Evolutionary conservation across 768 basidiomycete genomes (phyloP).

Genomic region (Lentinula boryana): DNA sequence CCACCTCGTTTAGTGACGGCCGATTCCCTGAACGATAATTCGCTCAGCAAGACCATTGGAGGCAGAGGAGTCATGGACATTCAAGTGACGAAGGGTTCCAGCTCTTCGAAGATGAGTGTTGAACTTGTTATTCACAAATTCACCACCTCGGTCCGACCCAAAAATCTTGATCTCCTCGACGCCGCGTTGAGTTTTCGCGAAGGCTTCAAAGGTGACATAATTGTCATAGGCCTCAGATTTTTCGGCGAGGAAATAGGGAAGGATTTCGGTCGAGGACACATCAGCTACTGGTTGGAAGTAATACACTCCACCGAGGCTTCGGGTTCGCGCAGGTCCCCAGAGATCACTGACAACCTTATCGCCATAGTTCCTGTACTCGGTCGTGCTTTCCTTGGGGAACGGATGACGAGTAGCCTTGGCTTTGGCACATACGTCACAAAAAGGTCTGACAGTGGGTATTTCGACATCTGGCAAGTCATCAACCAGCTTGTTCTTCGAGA

Average conservation of each 20-base stretch:
- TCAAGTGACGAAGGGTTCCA: slow-evolving; percentile 24
- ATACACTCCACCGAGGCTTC: slow-evolving; percentile 10
- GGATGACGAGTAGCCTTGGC: slow-evolving; percentile 19
- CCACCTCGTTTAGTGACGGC: no score
- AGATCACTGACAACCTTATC: slow-evolving; percentile 17
- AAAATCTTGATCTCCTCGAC: slow-evolving; percentile 8
- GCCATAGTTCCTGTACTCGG: slow-evolving; percentile 10
- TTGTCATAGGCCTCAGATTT: slow-evolving; percentile 12
- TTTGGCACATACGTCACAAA: slow-evolving; percentile 19
- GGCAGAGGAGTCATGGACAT: slow-evolving; percentile 24
- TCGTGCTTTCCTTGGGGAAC: slow-evolving; percentile 14
- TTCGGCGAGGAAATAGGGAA: slow-evolving; percentile 11
- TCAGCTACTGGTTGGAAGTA: slow-evolving; percentile 14
- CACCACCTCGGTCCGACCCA: slow-evolving; percentile 19
- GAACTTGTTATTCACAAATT: slow-evolving; percentile 23
- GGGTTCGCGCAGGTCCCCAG: slow-evolving; percentile 19
- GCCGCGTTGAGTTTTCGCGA: slow-evolving; percentile 17
- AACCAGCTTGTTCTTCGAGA: slow-evolving; percentile 14
- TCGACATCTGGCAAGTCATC: slow-evolving; percentile 15
- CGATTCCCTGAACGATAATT: no score
- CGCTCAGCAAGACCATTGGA: slow-evolving; percentile 26
- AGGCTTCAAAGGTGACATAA: slow-evolving; percentile 19
- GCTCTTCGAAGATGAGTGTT: slow-evolving; percentile 13
- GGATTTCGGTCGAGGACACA: slow-evolving; percentile 9
- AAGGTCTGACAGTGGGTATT: background rate